Evolutionary conservation across 2,329 filamentous ascomycete species (phyloP), one percentile per base, ranked within the genome.

Genomic region (Botrytis medusae): DNA sequence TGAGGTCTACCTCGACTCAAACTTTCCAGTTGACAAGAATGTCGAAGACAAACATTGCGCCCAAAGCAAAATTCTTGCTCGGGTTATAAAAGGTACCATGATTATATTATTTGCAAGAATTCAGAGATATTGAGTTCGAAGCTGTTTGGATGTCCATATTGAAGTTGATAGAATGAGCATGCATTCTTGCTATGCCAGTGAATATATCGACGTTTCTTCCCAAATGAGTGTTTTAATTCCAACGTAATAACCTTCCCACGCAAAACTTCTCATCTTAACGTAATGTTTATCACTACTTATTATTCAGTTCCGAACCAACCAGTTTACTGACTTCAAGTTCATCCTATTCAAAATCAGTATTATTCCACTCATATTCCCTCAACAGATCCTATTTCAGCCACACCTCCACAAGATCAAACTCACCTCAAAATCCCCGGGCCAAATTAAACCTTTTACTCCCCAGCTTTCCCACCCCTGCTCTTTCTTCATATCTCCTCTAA

Each of bases 401-500:
- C n/a, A 42, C n/a, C 29, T 12, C 3, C 1, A 51, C 42, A 3
- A 37, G 32, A n/a, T 34, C 22, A 59, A 51, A 74, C 64, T 74
- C n/a, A 73, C 73, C 59, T 74, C 71, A 8, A 73, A 42, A 65
- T 75, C 62, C 1, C 74, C 74, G 5, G 72, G 76, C 57, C 61
- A 64, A 25, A 76, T 77, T 51, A 76, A 67, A 4, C 71, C 71
- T 32, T 57, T 73, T 2, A 74, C 54, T 6, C 73, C 74, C n/a
- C 48, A 16, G 51, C 72, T 84, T n/a, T 63, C 71, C 57, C 68
- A 73, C 14, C 74, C 51, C 20, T 69, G 72, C n/a, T 72, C 64
- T n/a, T 69, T 84, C 76, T 82, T 84, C 54, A 71, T 37, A 4
- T 73, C 25, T 20, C 51, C 88, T 69, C 90, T 84, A 61, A 94